phyloP scores from a whole-genome alignment of 129 eudicot species.

The Flaveria sonorensis region DNA sequence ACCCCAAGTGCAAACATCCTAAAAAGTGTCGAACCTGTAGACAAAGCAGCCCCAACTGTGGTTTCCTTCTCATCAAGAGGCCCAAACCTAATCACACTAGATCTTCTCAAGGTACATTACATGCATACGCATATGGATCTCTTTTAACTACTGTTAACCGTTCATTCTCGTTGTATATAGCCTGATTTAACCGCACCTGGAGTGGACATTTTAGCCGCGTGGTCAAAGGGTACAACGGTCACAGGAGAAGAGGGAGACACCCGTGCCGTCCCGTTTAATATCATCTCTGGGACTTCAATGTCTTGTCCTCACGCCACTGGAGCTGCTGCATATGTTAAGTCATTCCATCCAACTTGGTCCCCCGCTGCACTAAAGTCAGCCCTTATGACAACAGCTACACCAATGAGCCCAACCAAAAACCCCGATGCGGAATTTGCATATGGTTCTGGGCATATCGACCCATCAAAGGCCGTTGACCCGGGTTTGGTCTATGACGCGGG shows the following conservation, averaged over 20 bases:
- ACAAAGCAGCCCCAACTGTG: constrained; percentile 59
- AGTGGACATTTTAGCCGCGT: constrained; percentile 61
- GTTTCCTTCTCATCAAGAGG: constrained; percentile 76
- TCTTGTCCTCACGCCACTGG: constrained; percentile 68
- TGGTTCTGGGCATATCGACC: constrained; percentile 54
- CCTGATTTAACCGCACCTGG: constrained; percentile 76
- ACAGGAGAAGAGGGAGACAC: constrained; percentile 46
- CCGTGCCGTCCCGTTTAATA: constrained; percentile 49
- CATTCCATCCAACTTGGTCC: constrained; percentile 58
- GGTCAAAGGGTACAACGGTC: constrained; percentile 43
- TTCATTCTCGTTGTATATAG: constrained; percentile 22
- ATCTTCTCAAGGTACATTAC: constrained; percentile 61
- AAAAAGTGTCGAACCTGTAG: constrained; percentile 41
- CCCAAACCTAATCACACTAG: constrained; percentile 58
- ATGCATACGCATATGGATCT: too few species aligned
- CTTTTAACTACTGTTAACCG: not conserved
- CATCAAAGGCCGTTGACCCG: constrained; percentile 39
- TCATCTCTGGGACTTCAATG: constrained; percentile 67
- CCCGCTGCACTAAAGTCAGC: constrained; percentile 73
- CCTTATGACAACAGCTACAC: constrained; percentile 61
- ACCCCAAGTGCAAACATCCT: constrained; percentile 43
- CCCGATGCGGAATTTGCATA: constrained; percentile 51
- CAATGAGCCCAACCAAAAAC: constrained; percentile 38
- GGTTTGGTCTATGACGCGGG: constrained; percentile 55
- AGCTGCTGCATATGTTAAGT: constrained; percentile 63